Evolutionary conservation across 1,284 basidiomycete genomes (phyloP).

Genomic region (Peniophora sp.): DNA sequence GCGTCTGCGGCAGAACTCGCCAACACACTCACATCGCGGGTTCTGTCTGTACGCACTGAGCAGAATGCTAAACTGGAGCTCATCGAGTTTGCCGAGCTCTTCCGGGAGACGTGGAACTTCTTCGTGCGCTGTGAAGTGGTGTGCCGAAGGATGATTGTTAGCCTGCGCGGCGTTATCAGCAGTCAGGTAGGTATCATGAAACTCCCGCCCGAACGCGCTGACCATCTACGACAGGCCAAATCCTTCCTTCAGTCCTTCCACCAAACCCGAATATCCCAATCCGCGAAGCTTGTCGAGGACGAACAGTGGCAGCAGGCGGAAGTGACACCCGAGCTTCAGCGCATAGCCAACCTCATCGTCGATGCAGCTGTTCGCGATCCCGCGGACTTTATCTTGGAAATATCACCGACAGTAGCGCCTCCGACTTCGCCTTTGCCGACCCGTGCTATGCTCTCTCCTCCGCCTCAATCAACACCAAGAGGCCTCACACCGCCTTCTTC

Average conservation of each 20-base stretch:
- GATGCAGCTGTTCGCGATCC: slow-evolving; percentile 81
- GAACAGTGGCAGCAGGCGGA: slow-evolving; percentile 85
- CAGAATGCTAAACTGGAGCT: slow-evolving; percentile 72
- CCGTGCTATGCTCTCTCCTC: slow-evolving; percentile 12
- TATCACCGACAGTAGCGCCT: slow-evolving; percentile 18
- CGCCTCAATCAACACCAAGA: slow-evolving; percentile 15
- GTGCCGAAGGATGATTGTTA: slow-evolving; percentile 86
- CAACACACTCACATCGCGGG: slow-evolving; percentile 73
- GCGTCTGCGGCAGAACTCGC: slow-evolving; percentile 78
- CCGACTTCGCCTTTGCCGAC: slow-evolving; percentile 14
- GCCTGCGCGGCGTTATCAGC: slow-evolving; percentile 77
- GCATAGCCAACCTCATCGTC: slow-evolving; percentile 66
- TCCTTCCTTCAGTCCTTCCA: slow-evolving; percentile 85
- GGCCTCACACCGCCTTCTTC: slow-evolving; percentile 12
- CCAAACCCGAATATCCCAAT: slow-evolving; percentile 71
- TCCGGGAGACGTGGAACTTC: slow-evolving; percentile 84
- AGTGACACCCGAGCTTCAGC: slow-evolving; percentile 60
- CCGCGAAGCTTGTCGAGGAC: slow-evolving; percentile 87
- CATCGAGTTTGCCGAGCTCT: slow-evolving; percentile 72
- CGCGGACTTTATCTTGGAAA: slow-evolving; percentile 42
- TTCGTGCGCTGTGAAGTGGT: slow-evolving; percentile 83
- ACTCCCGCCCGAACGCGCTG: slow-evolving; percentile 5
- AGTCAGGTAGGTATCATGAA: slow-evolving; percentile 50
- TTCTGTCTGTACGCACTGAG: slow-evolving; percentile 71
- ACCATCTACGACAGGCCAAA: slow-evolving; percentile 54